phyloP scores from a whole-genome alignment of 768 basidiomycete genomes.

The Tricholoma furcatifolium region DNA sequence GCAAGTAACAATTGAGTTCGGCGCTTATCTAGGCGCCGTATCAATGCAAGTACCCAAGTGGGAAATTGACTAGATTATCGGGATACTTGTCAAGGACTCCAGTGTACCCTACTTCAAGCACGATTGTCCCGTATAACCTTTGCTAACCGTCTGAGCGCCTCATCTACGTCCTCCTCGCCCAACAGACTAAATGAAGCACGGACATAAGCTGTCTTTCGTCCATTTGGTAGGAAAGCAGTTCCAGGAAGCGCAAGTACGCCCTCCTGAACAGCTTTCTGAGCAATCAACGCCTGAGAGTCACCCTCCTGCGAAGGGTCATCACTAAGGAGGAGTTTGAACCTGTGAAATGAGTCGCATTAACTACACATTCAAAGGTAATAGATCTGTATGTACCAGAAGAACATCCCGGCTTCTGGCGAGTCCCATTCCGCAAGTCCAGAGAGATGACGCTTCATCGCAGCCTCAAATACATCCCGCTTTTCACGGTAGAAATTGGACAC shows the following conservation, averaged over 20 bases:
- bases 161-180: conserved; percentile 61
- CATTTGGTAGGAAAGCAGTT: conserved; percentile 68
- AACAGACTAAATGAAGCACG: conserved; percentile 76
- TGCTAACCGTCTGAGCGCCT: conserved; percentile 62
- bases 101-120: too few relatives aligned
- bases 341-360: conserved; percentile 19
- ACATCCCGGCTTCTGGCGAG: conserved; percentile 79
- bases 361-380: neutral
- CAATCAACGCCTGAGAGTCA: conserved; percentile 69
- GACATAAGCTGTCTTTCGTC: conserved; percentile 65
- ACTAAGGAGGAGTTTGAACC: conserved; percentile 63
- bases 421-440: conserved; percentile 70
- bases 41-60: too few relatives aligned
- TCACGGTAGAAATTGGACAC: conserved; percentile 69
- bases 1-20: too few relatives aligned
- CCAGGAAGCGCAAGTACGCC: conserved; percentile 89
- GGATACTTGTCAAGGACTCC: too few relatives aligned
- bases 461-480: conserved; percentile 73
- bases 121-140: conserved; percentile 29
- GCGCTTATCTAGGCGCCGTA: too few relatives aligned
- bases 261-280: conserved; percentile 62
- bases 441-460: conserved; percentile 66
- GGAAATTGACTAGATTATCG: too few relatives aligned
- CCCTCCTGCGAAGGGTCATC: conserved; percentile 33
- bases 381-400: conserved; percentile 65